phyloP scores from a whole-genome alignment of 2,329 filamentous ascomycete species.

The Curvularia eragrostidis region DNA sequence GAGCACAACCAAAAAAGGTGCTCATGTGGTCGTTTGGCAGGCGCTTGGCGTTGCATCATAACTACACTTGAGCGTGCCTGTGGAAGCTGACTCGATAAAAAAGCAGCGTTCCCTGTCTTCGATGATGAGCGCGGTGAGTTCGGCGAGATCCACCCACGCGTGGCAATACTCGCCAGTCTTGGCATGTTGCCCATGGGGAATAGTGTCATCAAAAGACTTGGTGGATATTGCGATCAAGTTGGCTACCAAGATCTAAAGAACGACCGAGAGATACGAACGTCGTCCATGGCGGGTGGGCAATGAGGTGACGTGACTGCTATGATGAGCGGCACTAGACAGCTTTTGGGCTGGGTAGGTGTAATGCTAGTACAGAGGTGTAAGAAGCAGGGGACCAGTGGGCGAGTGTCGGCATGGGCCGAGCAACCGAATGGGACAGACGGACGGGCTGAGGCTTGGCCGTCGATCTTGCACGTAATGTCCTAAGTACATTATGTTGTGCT shows the following conservation, averaged over 20 bases:
- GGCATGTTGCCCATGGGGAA: conserved; percentile 24
- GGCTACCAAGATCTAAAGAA: not conserved
- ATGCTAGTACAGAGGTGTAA: not conserved
- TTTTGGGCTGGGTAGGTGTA: not conserved
- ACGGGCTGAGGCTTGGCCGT: conserved; percentile 7
- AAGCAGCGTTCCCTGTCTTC: conserved; percentile 22
- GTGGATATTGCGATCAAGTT: not conserved
- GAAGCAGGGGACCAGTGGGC: not conserved
- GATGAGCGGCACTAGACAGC: conserved; percentile 13
- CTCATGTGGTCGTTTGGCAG: conserved; percentile 8
- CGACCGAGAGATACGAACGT: not conserved
- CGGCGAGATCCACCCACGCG: conserved; percentile 39
- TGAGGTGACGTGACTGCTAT: conserved; percentile 7
- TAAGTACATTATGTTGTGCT: conserved; percentile 16
- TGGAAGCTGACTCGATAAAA: conserved; percentile 13
- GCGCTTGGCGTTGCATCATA: conserved; percentile 13
- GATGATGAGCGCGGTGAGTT: conserved; percentile 32
- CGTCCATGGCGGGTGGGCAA: not conserved
- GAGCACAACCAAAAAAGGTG: conserved; percentile 21
- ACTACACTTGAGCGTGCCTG: conserved; percentile 14
- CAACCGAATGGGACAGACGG: not conserved
- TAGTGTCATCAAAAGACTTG: conserved; percentile 29
- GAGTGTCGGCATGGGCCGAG: conserved; percentile 13
- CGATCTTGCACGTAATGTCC: conserved; percentile 10
- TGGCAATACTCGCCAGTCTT: conserved; percentile 23